phyloP scores from a whole-genome alignment of 2,329 filamentous ascomycete genomes.

The Dendryphion nanum region DNA sequence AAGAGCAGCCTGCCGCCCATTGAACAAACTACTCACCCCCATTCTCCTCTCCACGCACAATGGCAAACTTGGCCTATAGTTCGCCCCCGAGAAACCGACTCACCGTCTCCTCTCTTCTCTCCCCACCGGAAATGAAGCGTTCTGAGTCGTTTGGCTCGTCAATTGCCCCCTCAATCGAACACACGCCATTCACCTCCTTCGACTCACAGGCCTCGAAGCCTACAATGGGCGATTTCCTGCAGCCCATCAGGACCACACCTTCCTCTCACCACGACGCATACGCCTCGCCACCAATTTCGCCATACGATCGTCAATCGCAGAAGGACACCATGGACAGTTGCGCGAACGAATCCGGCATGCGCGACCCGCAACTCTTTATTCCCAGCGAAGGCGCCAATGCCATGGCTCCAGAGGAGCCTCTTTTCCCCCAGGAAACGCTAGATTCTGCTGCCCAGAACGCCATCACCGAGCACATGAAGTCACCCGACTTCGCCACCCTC shows the following conservation, averaged over 20 bases:
- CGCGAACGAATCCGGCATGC: constrained; percentile 23
- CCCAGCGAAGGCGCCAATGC: constrained; percentile 24
- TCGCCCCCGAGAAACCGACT: constrained; percentile 31
- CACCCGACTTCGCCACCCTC: constrained; percentile 26
- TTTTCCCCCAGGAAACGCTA: constrained; percentile 33
- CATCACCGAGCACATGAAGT: constrained; percentile 37
- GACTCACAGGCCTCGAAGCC: constrained; percentile 16
- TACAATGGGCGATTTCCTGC: constrained; percentile 15
- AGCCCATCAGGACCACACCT: constrained; percentile 19
- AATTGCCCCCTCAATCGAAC: constrained; percentile 15
- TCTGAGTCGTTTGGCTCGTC: constrained; percentile 40
- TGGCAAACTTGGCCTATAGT: constrained; percentile 29
- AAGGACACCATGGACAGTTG: constrained; percentile 35
- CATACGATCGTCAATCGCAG: constrained; percentile 33
- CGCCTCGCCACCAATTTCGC: constrained; percentile 42
- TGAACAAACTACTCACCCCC: neutral
- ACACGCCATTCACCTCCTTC: constrained; percentile 27
- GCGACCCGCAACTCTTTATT: constrained; percentile 38
- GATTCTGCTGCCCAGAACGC: constrained; percentile 21
- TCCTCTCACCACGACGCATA: constrained; percentile 29
- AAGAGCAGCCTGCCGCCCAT: neutral
- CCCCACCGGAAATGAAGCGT: constrained; percentile 41
- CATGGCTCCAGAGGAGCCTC: constrained; percentile 29
- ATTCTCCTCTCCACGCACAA: constrained; percentile 12
- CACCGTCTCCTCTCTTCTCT: constrained; percentile 40